A percentile compares a stretch with the other conserved stretches of the same genome.
Conservation (phyloP, 1,284 basidiomycete genomes). For the Boletus sp. region DNA sequence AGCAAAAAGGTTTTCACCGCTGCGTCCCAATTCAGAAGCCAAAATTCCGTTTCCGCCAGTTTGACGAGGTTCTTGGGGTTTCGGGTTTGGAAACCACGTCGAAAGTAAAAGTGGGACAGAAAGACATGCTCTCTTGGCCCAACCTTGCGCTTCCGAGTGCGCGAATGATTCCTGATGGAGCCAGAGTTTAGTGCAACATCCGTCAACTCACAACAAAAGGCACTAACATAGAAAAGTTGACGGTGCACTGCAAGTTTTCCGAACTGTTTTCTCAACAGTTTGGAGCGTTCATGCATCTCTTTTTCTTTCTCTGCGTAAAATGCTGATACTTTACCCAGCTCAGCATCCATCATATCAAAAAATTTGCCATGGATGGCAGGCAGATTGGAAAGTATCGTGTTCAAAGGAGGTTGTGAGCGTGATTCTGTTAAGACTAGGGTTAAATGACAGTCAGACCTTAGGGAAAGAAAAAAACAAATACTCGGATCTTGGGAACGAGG, state of each 20-base stretch:
- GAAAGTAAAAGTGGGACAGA: slow-evolving; percentile 10
- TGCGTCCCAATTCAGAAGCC: slow-evolving; percentile 2
- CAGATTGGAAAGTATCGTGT: slow-evolving; percentile 50
- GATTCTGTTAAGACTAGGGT: slow-evolving; percentile 4
- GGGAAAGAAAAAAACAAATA: slow-evolving; percentile 1
- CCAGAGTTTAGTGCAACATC: slow-evolving; percentile 9
- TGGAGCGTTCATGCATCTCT: slow-evolving; percentile 57
- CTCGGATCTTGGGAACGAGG: slow-evolving; percentile 10
- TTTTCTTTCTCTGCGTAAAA: slow-evolving; percentile 78
- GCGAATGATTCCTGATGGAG: slow-evolving; percentile 21
- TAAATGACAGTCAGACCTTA: neutral
- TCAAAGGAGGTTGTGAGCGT: slow-evolving; percentile 37
- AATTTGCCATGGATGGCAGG: slow-evolving; percentile 64
- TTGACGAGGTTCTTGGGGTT: neutral
- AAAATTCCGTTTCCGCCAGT: neutral
- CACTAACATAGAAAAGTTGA: slow-evolving; percentile 58
- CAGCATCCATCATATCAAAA: slow-evolving; percentile 68
- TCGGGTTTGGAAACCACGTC: neutral
- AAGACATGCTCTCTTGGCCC: slow-evolving; percentile 15
- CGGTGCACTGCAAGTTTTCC: slow-evolving; percentile 71
- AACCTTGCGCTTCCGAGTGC: slow-evolving; percentile 4
- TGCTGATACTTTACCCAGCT: slow-evolving; percentile 78
- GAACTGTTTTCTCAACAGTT: slow-evolving; percentile 64
- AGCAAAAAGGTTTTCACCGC: slow-evolving; percentile 8
- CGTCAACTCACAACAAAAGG: neutral